phyloP scores from a whole-genome alignment of 495 filamentous ascomycete species.

The Penicillium pulvis region DNA sequence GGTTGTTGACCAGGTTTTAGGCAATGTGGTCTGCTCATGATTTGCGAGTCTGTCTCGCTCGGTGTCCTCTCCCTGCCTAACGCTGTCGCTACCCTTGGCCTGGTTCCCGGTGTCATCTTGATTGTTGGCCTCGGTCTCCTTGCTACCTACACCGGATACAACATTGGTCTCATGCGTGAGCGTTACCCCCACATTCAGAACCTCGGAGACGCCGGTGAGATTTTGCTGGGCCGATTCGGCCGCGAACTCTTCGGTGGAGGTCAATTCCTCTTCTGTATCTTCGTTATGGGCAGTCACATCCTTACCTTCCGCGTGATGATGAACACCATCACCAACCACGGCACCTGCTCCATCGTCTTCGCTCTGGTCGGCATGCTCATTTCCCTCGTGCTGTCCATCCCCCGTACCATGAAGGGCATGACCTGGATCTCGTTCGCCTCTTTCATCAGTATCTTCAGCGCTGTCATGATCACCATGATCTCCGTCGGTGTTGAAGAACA shows the following conservation, averaged over 20 bases:
- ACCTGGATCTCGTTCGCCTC: conserved; percentile 64
- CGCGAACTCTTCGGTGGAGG: conserved; percentile 67
- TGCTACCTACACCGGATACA: conserved; percentile 75
- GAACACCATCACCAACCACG: conserved; percentile 66
- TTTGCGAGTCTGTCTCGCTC: conserved; percentile 72
- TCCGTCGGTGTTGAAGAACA: conserved; percentile 58
- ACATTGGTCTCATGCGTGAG: conserved; percentile 74
- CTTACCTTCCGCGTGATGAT: conserved; percentile 70
- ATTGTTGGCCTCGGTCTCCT: conserved; percentile 65
- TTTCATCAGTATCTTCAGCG: conserved; percentile 36
- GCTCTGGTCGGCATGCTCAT: conserved; percentile 64
- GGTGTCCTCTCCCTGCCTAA: conserved; percentile 65
- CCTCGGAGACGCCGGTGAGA: conserved; percentile 65
- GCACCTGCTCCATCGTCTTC: conserved; percentile 70
- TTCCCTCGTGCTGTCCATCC: conserved; percentile 62
- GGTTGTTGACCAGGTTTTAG: conserved; percentile 12
- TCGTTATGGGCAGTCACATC: conserved; percentile 78
- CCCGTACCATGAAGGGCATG: conserved; percentile 61
- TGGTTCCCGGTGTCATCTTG: conserved; percentile 62
- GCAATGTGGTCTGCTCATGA: conserved; percentile 56
- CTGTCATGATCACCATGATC: conserved; percentile 71
- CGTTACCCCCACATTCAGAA: conserved; percentile 66
- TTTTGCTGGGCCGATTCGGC: conserved; percentile 44
- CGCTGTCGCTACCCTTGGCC: conserved; percentile 63
- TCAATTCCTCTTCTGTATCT: conserved; percentile 69